Conservation (phyloP, 495 filamentous ascomycete genomes). For the Hypoxylon rickii region DNA sequence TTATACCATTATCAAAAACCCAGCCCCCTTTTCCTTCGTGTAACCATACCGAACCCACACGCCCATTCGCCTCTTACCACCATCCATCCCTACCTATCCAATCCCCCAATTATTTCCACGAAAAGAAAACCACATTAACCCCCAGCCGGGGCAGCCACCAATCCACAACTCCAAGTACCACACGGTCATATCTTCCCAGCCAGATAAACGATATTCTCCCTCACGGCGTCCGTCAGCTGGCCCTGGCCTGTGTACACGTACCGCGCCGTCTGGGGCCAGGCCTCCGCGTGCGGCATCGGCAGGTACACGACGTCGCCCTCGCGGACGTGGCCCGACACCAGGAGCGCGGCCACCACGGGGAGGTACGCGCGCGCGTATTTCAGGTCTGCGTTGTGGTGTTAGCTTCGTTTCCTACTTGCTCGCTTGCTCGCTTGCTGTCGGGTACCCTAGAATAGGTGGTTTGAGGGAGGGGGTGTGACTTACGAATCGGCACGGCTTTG, state of each 20-base stretch:
- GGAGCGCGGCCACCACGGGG: conserved; percentile 56
- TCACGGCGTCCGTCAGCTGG: conserved; percentile 49
- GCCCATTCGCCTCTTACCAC: neutral
- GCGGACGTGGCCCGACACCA: conserved; percentile 54
- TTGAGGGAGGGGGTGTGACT: conserved; percentile 38
- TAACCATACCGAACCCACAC: too few species aligned
- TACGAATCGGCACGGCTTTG: conserved; percentile 54
- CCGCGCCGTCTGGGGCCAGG: conserved; percentile 54
- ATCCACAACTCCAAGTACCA: too few species aligned
- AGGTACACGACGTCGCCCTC: conserved; percentile 59
- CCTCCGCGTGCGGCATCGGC: conserved; percentile 58
- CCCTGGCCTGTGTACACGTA: conserved; percentile 58
- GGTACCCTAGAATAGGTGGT: too few species aligned
- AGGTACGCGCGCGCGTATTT: conserved; percentile 54
- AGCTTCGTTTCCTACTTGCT: neutral
- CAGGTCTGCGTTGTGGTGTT: conserved; percentile 44
- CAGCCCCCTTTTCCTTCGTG: too few species aligned
- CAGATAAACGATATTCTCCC: conserved; percentile 58
- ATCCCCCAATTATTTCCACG: too few species aligned
- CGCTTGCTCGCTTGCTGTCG: too few species aligned
- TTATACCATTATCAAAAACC: too few species aligned
- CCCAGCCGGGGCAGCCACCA: neutral
- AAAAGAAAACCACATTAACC: too few species aligned
- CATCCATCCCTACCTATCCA: neutral
- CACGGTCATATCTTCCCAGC: conserved; percentile 49